These are phyloP conservation scores for Hermanozyma aechmeae DNA, from an alignment of 805 yeast genomes.

Conservation along the genomic window DNA sequence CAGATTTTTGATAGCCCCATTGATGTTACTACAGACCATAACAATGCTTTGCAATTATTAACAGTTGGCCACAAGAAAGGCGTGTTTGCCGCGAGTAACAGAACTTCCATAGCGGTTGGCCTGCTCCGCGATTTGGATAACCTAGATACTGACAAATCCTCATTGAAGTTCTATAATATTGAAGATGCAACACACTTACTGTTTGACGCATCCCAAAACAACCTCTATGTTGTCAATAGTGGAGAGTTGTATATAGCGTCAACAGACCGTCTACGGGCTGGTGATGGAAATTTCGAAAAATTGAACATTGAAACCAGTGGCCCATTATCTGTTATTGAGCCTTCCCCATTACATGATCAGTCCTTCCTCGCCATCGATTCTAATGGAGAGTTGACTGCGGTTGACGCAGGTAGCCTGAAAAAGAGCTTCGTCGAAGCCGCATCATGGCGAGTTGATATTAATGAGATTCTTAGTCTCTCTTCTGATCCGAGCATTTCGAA, in stretches of 20 bases:
- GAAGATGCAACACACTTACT: too few relatives aligned
- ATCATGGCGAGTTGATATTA: too few relatives aligned
- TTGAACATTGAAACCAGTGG: conserved; percentile 5
- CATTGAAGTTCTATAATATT: conserved; percentile 2
- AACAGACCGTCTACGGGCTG: conserved; percentile 12
- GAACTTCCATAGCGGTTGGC: conserved; percentile 24
- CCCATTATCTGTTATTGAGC: neutral
- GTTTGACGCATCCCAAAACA: conserved; percentile 8
- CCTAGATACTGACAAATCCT: conserved; percentile 2
- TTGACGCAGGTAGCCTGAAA: conserved; percentile 16
- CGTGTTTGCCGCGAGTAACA: conserved; percentile 31
- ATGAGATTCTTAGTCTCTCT: too few relatives aligned
- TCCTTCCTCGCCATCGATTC: neutral
- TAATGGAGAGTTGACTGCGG: neutral
- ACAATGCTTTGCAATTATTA: conserved; percentile 19
- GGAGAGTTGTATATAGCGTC: conserved; percentile 11
- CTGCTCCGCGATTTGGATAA: conserved; percentile 20
- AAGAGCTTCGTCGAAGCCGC: too few relatives aligned
- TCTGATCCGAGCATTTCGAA: conserved; percentile 8
- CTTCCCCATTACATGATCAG: neutral
- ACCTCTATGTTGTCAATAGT: conserved; percentile 17
- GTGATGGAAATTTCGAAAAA: conserved; percentile 7
- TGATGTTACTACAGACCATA: conserved; percentile 9
- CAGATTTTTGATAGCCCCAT: conserved; percentile 18
- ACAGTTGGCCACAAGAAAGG: conserved; percentile 22